These are phyloP conservation scores for Camellia granthamiana DNA, from an alignment of 148 eudicot species.

Conservation along the genomic window DNA sequence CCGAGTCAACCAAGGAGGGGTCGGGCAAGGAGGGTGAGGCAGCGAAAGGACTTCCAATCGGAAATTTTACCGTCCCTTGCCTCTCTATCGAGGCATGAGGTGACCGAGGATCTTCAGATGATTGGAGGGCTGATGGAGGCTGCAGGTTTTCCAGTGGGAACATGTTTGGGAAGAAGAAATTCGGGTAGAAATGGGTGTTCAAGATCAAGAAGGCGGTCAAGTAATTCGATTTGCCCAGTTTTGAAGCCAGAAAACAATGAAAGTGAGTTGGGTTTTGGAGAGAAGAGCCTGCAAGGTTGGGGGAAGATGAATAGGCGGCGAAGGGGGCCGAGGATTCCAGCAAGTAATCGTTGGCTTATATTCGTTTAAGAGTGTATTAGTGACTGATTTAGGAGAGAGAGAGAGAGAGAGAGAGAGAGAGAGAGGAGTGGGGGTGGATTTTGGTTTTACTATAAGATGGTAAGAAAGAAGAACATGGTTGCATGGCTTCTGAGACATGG, in stretches of 20 bases:
- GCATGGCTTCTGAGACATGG: too few species aligned
- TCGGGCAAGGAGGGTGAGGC: slow-evolving; percentile 28
- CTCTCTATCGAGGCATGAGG: slow-evolving; percentile 47
- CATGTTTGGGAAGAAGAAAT: slow-evolving; percentile 21
- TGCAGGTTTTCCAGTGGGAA: slow-evolving; percentile 37
- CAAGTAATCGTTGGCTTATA: slow-evolving; percentile 14
- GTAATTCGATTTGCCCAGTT: neutral
- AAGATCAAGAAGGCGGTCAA: slow-evolving; percentile 20
- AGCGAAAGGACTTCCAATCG: slow-evolving; percentile 40
- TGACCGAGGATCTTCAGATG: slow-evolving; percentile 38
- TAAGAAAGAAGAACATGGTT: neutral
- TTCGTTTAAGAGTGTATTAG: neutral
- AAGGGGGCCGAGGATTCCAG: slow-evolving; percentile 34
- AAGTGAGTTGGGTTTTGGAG: slow-evolving; percentile 11
- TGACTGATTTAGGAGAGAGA: neutral
- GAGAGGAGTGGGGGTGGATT: neutral
- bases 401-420: neutral
- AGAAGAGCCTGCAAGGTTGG: slow-evolving; percentile 31
- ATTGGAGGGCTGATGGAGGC: slow-evolving; percentile 51
- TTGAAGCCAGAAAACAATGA: slow-evolving; percentile 7
- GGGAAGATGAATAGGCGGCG: slow-evolving; percentile 37
- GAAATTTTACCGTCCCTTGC: slow-evolving; percentile 46
- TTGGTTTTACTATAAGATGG: slow-evolving; percentile 2
- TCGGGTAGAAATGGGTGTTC: slow-evolving; percentile 27
- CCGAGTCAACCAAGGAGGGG: slow-evolving; percentile 28